A percentile compares a stretch with the other conserved stretches of the same genome.
Evolutionary conservation across 2,329 filamentous ascomycete species (phyloP).

Genomic region (Penicillium sp.): DNA sequence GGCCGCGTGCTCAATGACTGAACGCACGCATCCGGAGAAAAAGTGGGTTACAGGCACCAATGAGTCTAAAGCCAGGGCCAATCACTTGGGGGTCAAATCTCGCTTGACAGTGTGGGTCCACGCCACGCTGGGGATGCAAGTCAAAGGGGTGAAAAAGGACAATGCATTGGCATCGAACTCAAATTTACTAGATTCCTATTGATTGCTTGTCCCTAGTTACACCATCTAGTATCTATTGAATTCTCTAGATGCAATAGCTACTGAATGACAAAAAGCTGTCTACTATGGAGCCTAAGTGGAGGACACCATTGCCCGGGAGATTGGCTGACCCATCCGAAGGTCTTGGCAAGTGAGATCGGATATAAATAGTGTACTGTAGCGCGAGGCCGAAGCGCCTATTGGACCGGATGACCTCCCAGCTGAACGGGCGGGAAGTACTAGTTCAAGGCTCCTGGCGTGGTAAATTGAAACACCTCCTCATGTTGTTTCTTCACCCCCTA

Average conservation of each 20-base stretch:
- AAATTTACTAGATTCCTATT: too few relatives aligned
- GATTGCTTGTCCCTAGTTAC: too few relatives aligned
- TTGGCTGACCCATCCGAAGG: conserved; percentile 7
- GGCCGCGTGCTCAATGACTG: conserved; percentile 18
- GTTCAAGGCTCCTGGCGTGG: conserved; percentile 3
- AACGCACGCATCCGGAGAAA: conserved; percentile 22
- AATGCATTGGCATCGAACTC: neutral
- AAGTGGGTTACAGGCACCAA: conserved; percentile 26
- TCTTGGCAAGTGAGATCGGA: conserved; percentile 20
- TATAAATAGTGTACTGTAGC: conserved; percentile 24
- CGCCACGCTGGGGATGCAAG: conserved; percentile 25
- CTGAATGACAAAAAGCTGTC: neutral
- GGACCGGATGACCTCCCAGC: neutral
- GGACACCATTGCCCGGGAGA: conserved; percentile 13
- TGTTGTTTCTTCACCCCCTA: conserved; percentile 12
- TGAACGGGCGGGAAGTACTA: neutral
- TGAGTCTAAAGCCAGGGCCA: conserved; percentile 13
- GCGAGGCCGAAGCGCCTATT: conserved; percentile 2
- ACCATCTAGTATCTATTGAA: too few relatives aligned
- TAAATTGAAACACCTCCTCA: conserved; percentile 16
- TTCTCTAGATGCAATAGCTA: too few relatives aligned
- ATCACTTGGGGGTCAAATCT: conserved; percentile 16
- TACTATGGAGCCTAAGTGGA: neutral
- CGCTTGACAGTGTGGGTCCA: conserved; percentile 25
- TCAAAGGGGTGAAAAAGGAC: conserved; percentile 10